A percentile compares a stretch with the other conserved stretches of the same genome.
Evolutionary conservation across 306 rosid genomes (phyloP).

Genomic region (Rubus idaeus): DNA sequence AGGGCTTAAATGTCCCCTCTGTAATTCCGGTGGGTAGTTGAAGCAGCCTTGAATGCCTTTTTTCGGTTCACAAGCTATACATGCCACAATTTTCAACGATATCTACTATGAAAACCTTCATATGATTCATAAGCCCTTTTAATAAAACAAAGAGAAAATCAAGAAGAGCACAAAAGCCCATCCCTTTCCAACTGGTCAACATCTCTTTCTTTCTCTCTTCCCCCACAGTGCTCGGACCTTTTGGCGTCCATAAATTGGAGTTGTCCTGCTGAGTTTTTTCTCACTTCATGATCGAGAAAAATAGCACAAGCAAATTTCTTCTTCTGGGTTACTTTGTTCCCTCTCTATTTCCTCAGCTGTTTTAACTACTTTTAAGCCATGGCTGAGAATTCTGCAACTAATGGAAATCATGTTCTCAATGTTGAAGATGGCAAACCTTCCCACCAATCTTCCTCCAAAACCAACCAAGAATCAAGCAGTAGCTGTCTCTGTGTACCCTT

Average conservation of each 20-base stretch:
- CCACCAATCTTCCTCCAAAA: slow-evolving; percentile 4
- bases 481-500: slow-evolving; percentile 39
- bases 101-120: slow-evolving; percentile 18
- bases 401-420: slow-evolving; percentile 42
- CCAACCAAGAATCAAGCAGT: slow-evolving; percentile 14
- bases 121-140: not conserved
- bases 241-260: slow-evolving; percentile 44
- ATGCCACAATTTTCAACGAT: slow-evolving; percentile 34
- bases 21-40: slow-evolving; percentile 59
- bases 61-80: slow-evolving; percentile 2
- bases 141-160: not conserved
- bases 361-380: slow-evolving; percentile 22
- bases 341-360: not conserved
- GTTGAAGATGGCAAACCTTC: slow-evolving; percentile 32
- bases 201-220: not conserved
- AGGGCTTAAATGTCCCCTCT: slow-evolving; percentile 32
- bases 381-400: slow-evolving; percentile 46
- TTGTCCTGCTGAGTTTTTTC: slow-evolving; percentile 7
- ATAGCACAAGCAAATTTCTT: not conserved
- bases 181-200: not conserved
- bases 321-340: not conserved
- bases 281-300: slow-evolving; percentile 5
- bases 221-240: slow-evolving; percentile 8
- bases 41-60: slow-evolving; percentile 37
- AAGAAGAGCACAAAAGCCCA: not conserved